phyloP scores from a whole-genome alignment of 225 moss, liverwort and hornwort species.

The Marchantia polymorpha region DNA sequence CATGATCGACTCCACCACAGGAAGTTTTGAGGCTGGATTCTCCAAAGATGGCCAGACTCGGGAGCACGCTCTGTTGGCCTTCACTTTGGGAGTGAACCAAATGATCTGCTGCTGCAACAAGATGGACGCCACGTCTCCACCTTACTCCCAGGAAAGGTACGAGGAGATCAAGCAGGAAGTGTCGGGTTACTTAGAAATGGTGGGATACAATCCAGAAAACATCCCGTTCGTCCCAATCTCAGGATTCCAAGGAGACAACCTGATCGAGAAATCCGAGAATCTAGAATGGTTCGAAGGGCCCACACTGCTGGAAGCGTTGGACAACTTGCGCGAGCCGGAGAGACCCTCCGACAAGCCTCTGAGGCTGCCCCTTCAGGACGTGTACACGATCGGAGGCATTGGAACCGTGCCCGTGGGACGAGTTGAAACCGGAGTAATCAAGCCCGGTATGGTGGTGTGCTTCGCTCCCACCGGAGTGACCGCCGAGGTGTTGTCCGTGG shows the following conservation, averaged over 20 bases:
- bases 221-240: neutral
- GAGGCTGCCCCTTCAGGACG: too few species aligned
- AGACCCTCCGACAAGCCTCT: conserved; percentile 61
- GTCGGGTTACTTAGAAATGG: neutral
- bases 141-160: neutral
- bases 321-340: conserved; percentile 26
- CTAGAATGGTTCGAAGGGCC: too few species aligned
- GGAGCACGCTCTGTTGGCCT: conserved; percentile 56
- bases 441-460: too few species aligned
- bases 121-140: neutral
- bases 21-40: conserved; percentile 63
- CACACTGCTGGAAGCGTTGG: too few species aligned
- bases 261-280: neutral
- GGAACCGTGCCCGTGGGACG: too few species aligned
- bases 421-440: too few species aligned
- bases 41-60: conserved; percentile 68
- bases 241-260: neutral
- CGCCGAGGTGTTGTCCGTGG: too few species aligned
- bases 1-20: conserved; percentile 62
- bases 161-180: neutral
- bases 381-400: too few species aligned
- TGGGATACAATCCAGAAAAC: neutral
- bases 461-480: too few species aligned
- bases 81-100: conserved; percentile 37
- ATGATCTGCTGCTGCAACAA: neutral